Evolutionary conservation across 495 filamentous ascomycete species (phyloP).

Genomic region (Daldinia decipiens): DNA sequence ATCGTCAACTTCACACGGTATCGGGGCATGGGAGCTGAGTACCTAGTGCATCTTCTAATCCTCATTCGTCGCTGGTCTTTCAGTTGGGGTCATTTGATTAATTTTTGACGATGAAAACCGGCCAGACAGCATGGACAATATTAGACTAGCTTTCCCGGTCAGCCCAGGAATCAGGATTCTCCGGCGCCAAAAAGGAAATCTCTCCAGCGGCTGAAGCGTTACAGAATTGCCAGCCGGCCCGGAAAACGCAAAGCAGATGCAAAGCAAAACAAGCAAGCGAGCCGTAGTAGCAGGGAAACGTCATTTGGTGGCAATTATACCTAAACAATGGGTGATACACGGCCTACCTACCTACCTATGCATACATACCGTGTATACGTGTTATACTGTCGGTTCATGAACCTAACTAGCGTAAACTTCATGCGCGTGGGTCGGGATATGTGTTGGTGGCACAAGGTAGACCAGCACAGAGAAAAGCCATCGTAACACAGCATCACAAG

Average conservation of each 20-base stretch:
- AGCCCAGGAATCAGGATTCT: conserved; percentile 23
- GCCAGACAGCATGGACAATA: conserved; percentile 14
- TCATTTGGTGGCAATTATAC: conserved; percentile 39
- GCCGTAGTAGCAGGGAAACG: conserved; percentile 26
- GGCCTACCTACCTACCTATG: too few species aligned
- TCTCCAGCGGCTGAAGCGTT: conserved; percentile 37
- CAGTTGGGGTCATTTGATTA: conserved; percentile 23
- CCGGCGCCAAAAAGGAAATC: conserved; percentile 27
- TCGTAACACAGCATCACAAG: conserved; percentile 40
- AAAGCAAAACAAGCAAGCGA: conserved; percentile 13
- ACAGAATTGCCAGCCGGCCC: conserved; percentile 29
- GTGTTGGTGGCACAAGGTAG: conserved; percentile 33
- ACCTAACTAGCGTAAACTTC: conserved; percentile 29
- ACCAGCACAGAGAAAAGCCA: conserved; percentile 27
- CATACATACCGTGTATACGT: conserved; percentile 2
- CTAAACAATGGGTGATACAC: conserved; percentile 19
- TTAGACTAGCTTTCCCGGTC: conserved; percentile 21
- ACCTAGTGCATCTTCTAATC: conserved; percentile 17
- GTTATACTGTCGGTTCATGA: conserved; percentile 32
- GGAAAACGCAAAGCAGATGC: conserved; percentile 20
- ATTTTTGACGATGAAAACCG: conserved; percentile 21
- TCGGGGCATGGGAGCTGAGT: conserved; percentile 21
- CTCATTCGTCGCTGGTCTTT: conserved; percentile 12
- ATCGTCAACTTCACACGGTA: conserved; percentile 33
- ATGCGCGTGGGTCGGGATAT: conserved; percentile 37